Evolutionary conservation across 2,329 filamentous ascomycete genomes (phyloP), one percentile per base, ranked within the genome.

Genomic region (Cladophialophora yegresii): DNA sequence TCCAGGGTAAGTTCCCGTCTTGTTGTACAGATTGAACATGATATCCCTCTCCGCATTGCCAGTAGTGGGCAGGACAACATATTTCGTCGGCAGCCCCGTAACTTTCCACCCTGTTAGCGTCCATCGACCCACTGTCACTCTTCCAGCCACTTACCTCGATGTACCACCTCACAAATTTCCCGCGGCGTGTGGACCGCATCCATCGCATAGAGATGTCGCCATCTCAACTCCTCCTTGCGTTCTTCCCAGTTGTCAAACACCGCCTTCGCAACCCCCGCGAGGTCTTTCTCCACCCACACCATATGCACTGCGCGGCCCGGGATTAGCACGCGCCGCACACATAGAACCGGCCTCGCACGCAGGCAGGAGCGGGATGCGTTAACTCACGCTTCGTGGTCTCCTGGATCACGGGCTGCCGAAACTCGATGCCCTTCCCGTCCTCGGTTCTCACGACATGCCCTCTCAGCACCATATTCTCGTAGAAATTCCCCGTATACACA

Each of bases 1-100:
- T 2, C 64, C 65, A 13, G 59, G 62, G 56, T 72, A 72, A 28
- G 69, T 72, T 6, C 68, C 68, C 12, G 65, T 65, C 33, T 57
- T 63, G 62, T 72, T 72, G 63, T 72, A 72, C 33, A 72, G 51
- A 28, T 67, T 64, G 54, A 69, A 68, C 69, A 72, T 71, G 45
- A 67, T 71, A 56, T 72, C 70, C 12, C 70, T 67, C 58, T 69
- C 68, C 16, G 54, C 56, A 40, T 71, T 66, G 30, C 70, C 70
- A 13, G 69, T 70, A 45, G 68, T 67, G 20, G 69, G 65, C n/a
- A 67, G 43, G 28, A 70, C 58, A 10, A 61, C 58, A 32, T 66
- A 72, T 45, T 58, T 68, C 16, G 60, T 57, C 20, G 65, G 66
- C n/a, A 67, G 65, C 7, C 68, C 67, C 23, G 69, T 64, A 3